Base-by-base conservation (phyloP, 306 rosid genomes). In the Glycine latifolia region DNA sequence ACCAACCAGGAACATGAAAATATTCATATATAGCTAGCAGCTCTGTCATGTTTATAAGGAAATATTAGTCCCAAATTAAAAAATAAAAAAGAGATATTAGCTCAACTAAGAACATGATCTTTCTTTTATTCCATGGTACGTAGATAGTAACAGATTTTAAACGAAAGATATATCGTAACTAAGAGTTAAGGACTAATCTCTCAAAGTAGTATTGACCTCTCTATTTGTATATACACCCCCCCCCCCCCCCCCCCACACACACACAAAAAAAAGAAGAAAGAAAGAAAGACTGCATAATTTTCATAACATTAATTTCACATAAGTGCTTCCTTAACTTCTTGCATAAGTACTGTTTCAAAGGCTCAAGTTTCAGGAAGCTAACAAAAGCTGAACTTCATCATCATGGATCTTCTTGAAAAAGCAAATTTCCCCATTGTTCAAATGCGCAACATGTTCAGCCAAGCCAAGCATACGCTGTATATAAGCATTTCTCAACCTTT, bases 401-500 rank as follows among this genome's bases (percentile, higher is more conserved):
- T 80, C 75, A 33, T 72, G 80, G 43, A 78, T 31, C 84, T 86
- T 83, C 67, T 68, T 80, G 12, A 48, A 67, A 44, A 75, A 85
- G 67, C 79, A 82, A 50, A 83, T 75, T 48, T 85, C 85, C 2
- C 84, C 86, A 75, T 73, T 84, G 67, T 84, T 88, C 52, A 88
- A 56, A 46, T 73, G 89, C 1, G 71, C 69, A 75, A 91, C 60
- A 78, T 88, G 85, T 13, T 58, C 82, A 31, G 97, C 97, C 71
- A 91, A 86, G 65, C 77, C 52, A 62, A 87, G 75, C 97, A 90
- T 91, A 41, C 85, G 86, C 37, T 81, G 76, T 12, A 85, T 86
- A 78, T 91, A 91, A 73, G 83, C 85, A 82, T 91, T 86, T 83
- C 92, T 90, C 47, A 90, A 59, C 78, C 68, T 80, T 68, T 81